phyloP scores from a whole-genome alignment of 2,329 filamentous ascomycete species.

The Teratosphaeria epicoccoides region DNA sequence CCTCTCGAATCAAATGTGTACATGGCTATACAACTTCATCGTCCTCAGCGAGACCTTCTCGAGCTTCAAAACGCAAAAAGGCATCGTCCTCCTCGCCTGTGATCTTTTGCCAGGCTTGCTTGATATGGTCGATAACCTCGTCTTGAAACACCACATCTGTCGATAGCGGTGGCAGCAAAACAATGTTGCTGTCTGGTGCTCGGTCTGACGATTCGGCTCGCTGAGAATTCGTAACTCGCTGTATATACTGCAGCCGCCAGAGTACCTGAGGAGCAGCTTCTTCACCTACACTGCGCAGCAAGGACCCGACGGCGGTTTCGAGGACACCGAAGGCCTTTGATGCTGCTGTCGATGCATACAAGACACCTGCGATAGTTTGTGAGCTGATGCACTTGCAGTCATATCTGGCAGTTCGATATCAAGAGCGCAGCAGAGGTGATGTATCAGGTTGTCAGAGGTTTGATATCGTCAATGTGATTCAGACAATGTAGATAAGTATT shows the following conservation, averaged over 20 bases:
- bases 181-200: slow-evolving; percentile 15
- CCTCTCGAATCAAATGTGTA: too few species aligned
- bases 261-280: slow-evolving; percentile 32
- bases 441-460: slow-evolving; percentile 83
- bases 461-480: slow-evolving; percentile 79
- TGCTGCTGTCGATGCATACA: slow-evolving; percentile 44
- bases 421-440: neutral
- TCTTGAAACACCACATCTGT: slow-evolving; percentile 69
- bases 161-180: slow-evolving; percentile 42
- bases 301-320: slow-evolving; percentile 30
- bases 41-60: slow-evolving; percentile 4
- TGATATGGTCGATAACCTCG: slow-evolving; percentile 53
- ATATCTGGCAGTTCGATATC: neutral
- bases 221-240: slow-evolving; percentile 17
- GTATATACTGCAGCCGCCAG: slow-evolving; percentile 45
- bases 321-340: slow-evolving; percentile 27
- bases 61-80: slow-evolving; percentile 60
- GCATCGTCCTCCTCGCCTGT: slow-evolving; percentile 43
- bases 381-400: neutral
- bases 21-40: neutral
- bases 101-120: slow-evolving; percentile 57
- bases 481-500: slow-evolving; percentile 99
- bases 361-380: slow-evolving; percentile 38
- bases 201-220: neutral
- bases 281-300: slow-evolving; percentile 32